Evolutionary conservation across 2,329 filamentous ascomycete genomes (phyloP), one percentile per base, ranked within the genome.

Genomic region (Teratosphaeria viscida): DNA sequence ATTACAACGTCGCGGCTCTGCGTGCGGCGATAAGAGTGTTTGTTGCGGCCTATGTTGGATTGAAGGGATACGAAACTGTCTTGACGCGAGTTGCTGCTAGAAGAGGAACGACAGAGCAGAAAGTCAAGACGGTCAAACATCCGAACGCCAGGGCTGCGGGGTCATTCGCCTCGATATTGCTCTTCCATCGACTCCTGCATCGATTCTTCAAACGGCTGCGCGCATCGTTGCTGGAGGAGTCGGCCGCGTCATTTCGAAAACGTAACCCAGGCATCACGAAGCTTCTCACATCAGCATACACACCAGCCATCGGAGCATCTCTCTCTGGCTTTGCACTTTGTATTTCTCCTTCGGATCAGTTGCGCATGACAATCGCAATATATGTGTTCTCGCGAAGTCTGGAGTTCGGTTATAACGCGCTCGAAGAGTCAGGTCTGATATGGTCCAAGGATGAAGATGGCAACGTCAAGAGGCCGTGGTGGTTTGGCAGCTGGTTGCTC

Each of bases 231-330:
- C 84, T 95, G 52, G 86, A 88, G 39, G 83, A 89, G n/a, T 62
- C 67, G n/a, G 90, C 92, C 1, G 82, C 83, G 58, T 87, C 89
- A 0, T 96, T 97, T 74, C 83, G 91, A 14, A 79, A 81, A 60
- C 87, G 92, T 58, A 96, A 97, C 68, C 92, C 92, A 0, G 83
- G 83, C 19, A 83, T 91, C 12, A 82, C 89, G 0, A 79, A 79
- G 23, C 84, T 88, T 0, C 79, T 99, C 60, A 96, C 91, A 0
- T 95, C 90, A 1, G 81, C 82, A 10, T 88, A 91, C 71, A 89
- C 92, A 0, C 92, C 92, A 0, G 91, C 92, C 1, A 81, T 96
- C n/a, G 94, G 92, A 11, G 92, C 92, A 5, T 91, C 89, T 67
- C 74, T 96, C 55, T 90, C 92, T 0, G 92, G 92, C 2, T 81